A percentile compares a stretch with the other conserved stretches of the same genome.
phyloP scores from a whole-genome alignment of 2,329 filamentous ascomycete species.

The Talaromyces sp. region DNA sequence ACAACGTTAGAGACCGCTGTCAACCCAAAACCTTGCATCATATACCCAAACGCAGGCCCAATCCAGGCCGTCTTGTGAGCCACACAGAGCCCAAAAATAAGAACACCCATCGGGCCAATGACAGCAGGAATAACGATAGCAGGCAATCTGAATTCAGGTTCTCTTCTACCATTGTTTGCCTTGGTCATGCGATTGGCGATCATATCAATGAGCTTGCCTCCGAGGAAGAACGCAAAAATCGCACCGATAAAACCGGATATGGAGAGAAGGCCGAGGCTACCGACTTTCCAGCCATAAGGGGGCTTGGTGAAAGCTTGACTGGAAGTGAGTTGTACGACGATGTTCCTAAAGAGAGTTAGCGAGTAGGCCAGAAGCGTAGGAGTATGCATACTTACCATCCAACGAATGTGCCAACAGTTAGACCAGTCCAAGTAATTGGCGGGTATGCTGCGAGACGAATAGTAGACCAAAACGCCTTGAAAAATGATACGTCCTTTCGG shows the following conservation, averaged over 20 bases:
- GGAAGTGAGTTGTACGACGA: conserved; percentile 32
- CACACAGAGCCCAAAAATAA: not conserved
- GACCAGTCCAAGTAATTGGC: conserved; percentile 29
- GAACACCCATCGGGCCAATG: not conserved
- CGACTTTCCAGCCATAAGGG: conserved; percentile 29
- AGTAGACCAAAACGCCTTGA: conserved; percentile 27
- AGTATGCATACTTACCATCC: not conserved
- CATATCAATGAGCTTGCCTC: conserved; percentile 31
- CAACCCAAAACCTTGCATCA: not conserved
- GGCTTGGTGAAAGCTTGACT: conserved; percentile 29
- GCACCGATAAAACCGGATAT: conserved; percentile 16
- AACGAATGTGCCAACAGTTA: conserved; percentile 29
- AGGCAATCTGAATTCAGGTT: conserved; percentile 31
- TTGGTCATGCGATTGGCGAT: conserved; percentile 29
- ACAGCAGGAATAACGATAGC: conserved; percentile 24
- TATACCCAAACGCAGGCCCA: not conserved
- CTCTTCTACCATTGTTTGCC: conserved; percentile 25
- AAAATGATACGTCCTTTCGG: conserved; percentile 31
- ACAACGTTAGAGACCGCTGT: not conserved
- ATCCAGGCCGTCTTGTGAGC: not conserved
- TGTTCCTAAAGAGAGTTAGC: conserved; percentile 27
- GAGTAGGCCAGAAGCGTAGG: too few species aligned
- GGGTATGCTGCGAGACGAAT: conserved; percentile 28
- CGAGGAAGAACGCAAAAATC: conserved; percentile 30
- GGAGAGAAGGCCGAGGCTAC: conserved; percentile 29